Evolutionary conservation across 2,329 filamentous ascomycete genomes (phyloP).

Genomic region (Monosporascus sp.): DNA sequence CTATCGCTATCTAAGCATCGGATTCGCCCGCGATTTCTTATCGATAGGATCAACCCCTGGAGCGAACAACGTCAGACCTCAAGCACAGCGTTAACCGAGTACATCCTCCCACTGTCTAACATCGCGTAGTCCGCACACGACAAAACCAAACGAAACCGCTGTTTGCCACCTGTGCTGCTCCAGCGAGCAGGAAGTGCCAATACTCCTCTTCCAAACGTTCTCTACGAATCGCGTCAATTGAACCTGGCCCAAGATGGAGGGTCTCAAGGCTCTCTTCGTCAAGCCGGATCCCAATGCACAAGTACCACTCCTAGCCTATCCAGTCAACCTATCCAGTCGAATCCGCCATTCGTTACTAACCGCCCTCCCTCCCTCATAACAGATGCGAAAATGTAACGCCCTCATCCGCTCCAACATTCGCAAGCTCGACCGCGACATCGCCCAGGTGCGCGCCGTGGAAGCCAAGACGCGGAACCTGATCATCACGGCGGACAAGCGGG

Average conservation of each 20-base stretch:
- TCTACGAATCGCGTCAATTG: not conserved
- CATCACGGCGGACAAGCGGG: slow-evolving; percentile 73
- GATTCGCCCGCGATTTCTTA: not conserved
- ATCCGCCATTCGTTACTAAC: not conserved
- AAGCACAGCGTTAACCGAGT: not conserved
- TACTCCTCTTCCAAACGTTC: not conserved
- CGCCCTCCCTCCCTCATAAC: slow-evolving; percentile 3
- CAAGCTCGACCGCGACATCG: slow-evolving; percentile 91
- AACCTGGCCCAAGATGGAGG: slow-evolving; percentile 62
- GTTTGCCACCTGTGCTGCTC: not conserved
- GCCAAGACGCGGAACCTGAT: slow-evolving; percentile 81
- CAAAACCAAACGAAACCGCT: too few species aligned
- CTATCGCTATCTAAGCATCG: not conserved
- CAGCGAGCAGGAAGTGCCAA: not conserved
- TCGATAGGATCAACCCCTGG: not conserved
- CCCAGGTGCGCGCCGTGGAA: slow-evolving; percentile 71
- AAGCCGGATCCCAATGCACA: slow-evolving; percentile 91
- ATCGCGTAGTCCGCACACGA: too few species aligned
- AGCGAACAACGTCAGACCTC: not conserved
- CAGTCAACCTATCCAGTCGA: not conserved
- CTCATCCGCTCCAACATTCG: slow-evolving; percentile 87
- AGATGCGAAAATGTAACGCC: slow-evolving; percentile 94
- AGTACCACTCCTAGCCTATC: slow-evolving; percentile 42
- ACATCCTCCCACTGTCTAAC: too few species aligned
- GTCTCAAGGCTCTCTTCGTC: slow-evolving; percentile 78